Conservation (phyloP, 2,329 filamentous ascomycete species). For the Trichoderma arundinaceum region DNA sequence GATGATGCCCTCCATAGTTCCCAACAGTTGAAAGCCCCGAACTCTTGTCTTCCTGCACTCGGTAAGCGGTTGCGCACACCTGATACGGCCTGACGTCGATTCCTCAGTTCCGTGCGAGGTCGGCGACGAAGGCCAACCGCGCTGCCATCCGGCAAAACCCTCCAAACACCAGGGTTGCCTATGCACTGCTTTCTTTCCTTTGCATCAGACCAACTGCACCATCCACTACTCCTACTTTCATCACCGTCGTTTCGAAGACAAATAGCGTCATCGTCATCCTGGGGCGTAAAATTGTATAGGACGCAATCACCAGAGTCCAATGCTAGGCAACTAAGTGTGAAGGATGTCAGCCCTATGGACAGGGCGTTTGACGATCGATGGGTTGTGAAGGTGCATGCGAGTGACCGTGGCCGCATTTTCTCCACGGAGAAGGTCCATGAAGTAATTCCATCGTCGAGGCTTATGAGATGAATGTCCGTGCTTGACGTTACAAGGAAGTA, state of each 20-base stretch:
- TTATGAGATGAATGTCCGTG: conserved; percentile 63
- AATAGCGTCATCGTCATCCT: conserved; percentile 60
- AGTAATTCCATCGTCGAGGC: conserved; percentile 52
- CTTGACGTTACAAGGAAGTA: conserved; percentile 65
- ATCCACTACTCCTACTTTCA: conserved; percentile 48
- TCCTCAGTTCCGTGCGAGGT: conserved; percentile 35
- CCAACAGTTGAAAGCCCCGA: conserved; percentile 50
- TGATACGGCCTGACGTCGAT: conserved; percentile 32
- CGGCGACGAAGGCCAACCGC: conserved; percentile 67
- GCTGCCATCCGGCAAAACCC: conserved; percentile 63
- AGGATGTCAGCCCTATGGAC: conserved; percentile 61
- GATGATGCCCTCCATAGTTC: conserved; percentile 61
- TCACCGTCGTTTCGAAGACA: conserved; percentile 55
- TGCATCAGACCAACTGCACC: conserved; percentile 58
- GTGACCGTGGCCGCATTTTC: conserved; percentile 61
- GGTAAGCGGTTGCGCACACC: conserved; percentile 42
- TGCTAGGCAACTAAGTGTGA: conserved; percentile 69
- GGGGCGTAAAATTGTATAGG: conserved; percentile 66
- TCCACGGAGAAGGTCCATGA: conserved; percentile 68
- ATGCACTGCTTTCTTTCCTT: conserved; percentile 60
- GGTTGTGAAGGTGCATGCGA: conserved; percentile 63
- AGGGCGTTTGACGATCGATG: conserved; percentile 54
- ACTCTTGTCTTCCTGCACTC: conserved; percentile 35
- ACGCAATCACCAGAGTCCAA: conserved; percentile 65
- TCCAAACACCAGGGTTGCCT: conserved; percentile 69